Base-by-base conservation (phyloP, 2,329 filamentous ascomycete genomes). In the Pseudogymnoascus sp. region DNA sequence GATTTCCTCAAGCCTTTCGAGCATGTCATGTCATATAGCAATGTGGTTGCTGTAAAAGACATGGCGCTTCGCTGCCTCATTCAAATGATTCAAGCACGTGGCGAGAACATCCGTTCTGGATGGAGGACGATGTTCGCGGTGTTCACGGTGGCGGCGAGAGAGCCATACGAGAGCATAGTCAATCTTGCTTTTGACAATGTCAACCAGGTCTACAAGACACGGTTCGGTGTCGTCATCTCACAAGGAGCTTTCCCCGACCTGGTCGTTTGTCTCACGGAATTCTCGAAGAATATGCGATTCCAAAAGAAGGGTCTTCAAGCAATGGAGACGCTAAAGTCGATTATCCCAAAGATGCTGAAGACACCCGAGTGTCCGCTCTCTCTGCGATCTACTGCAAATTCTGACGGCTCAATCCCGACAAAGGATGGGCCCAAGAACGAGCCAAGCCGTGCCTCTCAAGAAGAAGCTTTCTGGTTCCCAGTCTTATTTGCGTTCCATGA, bases 91-190 rank as follows among this genome's bases (percentile, higher is more conserved):
- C 94, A 99, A 77, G 92, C 93, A 33, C 84, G 91, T 63, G 95
- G 95, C 5, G 90, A 97, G 75, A 97, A 97, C 69, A 99, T 99
- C 71, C 88, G 93, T 60, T 97, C 92, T 39, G 94, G 94, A 4
- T 99, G 94, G 94, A 89, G 94, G 72, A 97, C 95, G 17, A 99
- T 99, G 93, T 97, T 99, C 75, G 94, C 93, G 3, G 93, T 97
- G 31, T 99, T 99, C 72, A 97, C 93, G 1, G 92, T 97, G 38
- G 94, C 95, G 29, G 94, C 95, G 15, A 84, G 89, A 65, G 95
- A 97, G 72, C 91, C 90, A 13, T 92, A 96, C 72, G 94, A 99
- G 78, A 88, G 87, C 65, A 97, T 99, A 67, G 94, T 99, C 65
- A 97, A 92, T 71, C 85, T 99, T 70, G 92, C 95, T 0, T 99